Evolutionary conservation across 176 grass and related monocot genomes (phyloP).

Genomic region (Saccharum officinarum): DNA sequence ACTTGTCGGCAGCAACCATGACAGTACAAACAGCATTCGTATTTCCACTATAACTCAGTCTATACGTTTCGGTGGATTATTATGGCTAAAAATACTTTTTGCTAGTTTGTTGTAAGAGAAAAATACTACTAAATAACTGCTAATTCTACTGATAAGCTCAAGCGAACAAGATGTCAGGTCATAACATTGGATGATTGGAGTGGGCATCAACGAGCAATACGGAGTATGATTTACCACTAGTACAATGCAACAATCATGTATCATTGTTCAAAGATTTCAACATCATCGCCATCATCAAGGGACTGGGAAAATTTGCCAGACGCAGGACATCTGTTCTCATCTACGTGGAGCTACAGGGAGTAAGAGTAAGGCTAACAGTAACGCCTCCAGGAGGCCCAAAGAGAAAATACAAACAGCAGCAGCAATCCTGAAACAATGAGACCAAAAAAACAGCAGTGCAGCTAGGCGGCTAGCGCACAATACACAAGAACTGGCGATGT

Average conservation of each 20-base stretch:
- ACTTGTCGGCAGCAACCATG: neutral
- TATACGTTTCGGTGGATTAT: no score
- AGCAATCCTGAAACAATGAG: slow-evolving; percentile 45
- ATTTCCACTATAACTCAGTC: neutral
- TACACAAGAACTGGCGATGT: slow-evolving; percentile 9
- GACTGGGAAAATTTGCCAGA: slow-evolving; percentile 49
- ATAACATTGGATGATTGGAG: neutral
- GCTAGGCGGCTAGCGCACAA: neutral
- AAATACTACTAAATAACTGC: no score
- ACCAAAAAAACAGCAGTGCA: slow-evolving; percentile 35
- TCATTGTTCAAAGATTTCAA: slow-evolving; percentile 57
- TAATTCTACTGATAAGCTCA: no score
- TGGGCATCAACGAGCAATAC: neutral
- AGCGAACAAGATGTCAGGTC: no score
- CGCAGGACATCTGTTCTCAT: slow-evolving; percentile 37
- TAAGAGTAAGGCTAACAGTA: slow-evolving; percentile 42
- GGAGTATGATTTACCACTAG: neutral
- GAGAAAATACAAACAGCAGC: neutral
- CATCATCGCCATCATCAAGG: slow-evolving; percentile 60
- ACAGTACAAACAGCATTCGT: neutral
- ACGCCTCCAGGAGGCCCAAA: slow-evolving; percentile 41
- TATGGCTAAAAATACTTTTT: no score
- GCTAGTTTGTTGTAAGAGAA: no score
- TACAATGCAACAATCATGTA: slow-evolving; percentile 42
- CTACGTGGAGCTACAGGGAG: slow-evolving; percentile 49